These are phyloP conservation scores for Beauveria medogensis DNA, from an alignment of 2,329 filamentous ascomycete genomes.

Conservation along the genomic window DNA sequence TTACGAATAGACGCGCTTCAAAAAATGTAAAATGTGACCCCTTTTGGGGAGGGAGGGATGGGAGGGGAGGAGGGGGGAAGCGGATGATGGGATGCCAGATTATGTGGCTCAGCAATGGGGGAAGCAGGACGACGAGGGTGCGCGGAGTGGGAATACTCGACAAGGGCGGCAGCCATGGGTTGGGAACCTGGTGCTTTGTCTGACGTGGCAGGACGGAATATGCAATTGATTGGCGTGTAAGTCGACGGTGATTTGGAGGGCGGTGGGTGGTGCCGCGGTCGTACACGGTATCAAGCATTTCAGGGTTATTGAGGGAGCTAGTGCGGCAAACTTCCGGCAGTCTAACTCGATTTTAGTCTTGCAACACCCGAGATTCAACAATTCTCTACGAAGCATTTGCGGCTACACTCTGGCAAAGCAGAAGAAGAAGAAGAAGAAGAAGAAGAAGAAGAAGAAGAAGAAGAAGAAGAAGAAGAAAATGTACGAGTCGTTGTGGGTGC, in stretches of 20 bases:
- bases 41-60: neutral
- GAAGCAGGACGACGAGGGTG: neutral
- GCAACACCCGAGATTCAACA: too few relatives aligned
- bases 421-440: too few relatives aligned
- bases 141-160: too few relatives aligned
- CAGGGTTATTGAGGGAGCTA: neutral
- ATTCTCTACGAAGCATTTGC: neutral
- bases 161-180: too few relatives aligned
- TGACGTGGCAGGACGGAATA: neutral
- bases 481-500: too few relatives aligned
- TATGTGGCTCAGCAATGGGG: neutral
- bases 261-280: neutral
- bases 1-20: neutral
- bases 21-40: neutral
- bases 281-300: neutral
- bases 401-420: neutral
- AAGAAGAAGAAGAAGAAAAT: too few relatives aligned
- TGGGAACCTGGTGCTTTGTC: too few relatives aligned
- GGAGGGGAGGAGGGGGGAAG: too few relatives aligned
- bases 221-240: neutral
- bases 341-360: neutral
- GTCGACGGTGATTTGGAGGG: neutral
- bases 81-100: neutral
- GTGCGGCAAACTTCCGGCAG: neutral
- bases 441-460: too few relatives aligned